Percentiles rank a stretch among this genome's conserved stretches.
Conservation (phyloP, 192 early-diverging fungal genomes). For the Coemansia sp. region DNA sequence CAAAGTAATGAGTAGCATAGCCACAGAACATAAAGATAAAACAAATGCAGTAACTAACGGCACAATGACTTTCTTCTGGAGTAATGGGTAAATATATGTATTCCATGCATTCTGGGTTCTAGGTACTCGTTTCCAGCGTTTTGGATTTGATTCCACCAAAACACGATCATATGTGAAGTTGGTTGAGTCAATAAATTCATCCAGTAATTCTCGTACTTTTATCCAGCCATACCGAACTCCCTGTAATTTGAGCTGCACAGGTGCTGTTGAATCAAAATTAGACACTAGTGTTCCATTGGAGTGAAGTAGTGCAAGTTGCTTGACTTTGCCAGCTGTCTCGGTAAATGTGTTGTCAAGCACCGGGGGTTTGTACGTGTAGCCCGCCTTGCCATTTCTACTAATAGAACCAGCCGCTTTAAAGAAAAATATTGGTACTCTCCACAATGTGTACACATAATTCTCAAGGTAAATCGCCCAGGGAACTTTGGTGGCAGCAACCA, state of each 20-base stretch:
- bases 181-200: neutral
- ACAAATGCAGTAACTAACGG: neutral
- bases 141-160: no score
- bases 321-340: neutral
- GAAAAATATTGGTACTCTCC: no score
- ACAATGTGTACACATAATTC: no score
- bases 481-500: constrained; percentile 1
- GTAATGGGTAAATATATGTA: no score
- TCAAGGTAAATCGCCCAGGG: constrained; percentile 1
- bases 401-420: no score
- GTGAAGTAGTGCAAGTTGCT: neutral
- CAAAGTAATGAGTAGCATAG: neutral
- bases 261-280: neutral
- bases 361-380: neutral
- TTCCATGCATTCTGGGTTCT: no score
- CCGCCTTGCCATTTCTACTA: no score
- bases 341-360: neutral
- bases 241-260: neutral
- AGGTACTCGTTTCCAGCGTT: no score
- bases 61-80: no score
- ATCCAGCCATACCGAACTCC: neutral
- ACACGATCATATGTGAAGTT: no score
- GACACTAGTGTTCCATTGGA: neutral
- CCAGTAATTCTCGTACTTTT: neutral
- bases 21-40: neutral